Percentiles rank a stretch among this genome's conserved stretches.
Conservation (phyloP, 2,329 filamentous ascomycete species). For the Aureobasidium zeae region DNA sequence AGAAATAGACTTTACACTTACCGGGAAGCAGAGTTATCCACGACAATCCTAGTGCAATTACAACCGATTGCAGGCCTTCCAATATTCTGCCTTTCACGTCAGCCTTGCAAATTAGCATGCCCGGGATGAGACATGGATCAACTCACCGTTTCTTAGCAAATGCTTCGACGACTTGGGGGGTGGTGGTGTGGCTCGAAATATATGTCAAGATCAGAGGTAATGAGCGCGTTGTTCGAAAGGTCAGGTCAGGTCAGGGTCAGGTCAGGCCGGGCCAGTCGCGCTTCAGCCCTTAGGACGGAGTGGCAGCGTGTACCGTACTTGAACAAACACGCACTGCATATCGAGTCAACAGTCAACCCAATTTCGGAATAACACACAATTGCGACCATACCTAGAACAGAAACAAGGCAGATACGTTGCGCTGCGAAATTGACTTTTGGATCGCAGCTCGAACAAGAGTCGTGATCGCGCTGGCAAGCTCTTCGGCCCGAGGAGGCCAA, state of each 20-base stretch:
- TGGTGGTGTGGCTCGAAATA: neutral
- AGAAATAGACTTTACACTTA: constrained; percentile 14
- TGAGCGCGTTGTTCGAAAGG: too few relatives aligned
- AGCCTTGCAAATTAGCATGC: neutral
- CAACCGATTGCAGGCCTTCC: constrained; percentile 9
- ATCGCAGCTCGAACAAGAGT: neutral
- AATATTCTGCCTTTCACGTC: constrained; percentile 9
- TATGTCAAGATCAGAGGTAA: neutral
- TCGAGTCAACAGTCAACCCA: neutral
- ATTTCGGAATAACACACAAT: neutral
- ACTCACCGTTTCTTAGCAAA: constrained; percentile 5
- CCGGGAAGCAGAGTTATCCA: constrained; percentile 12
- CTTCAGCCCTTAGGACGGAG: too few relatives aligned
- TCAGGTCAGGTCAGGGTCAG: too few relatives aligned
- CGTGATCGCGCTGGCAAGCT: constrained; percentile 5
- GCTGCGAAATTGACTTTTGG: constrained; percentile 4
- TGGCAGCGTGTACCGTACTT: too few relatives aligned
- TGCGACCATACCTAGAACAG: neutral
- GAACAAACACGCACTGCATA: too few relatives aligned
- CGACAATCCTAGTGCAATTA: constrained; percentile 3
- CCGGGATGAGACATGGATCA: neutral
- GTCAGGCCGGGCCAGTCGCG: too few relatives aligned
- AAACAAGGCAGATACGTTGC: neutral
- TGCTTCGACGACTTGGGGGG: neutral
- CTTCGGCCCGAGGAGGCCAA: constrained; percentile 7